Conservation (phyloP, 2,329 filamentous ascomycete genomes). For the Fusarium albosuccineum region DNA sequence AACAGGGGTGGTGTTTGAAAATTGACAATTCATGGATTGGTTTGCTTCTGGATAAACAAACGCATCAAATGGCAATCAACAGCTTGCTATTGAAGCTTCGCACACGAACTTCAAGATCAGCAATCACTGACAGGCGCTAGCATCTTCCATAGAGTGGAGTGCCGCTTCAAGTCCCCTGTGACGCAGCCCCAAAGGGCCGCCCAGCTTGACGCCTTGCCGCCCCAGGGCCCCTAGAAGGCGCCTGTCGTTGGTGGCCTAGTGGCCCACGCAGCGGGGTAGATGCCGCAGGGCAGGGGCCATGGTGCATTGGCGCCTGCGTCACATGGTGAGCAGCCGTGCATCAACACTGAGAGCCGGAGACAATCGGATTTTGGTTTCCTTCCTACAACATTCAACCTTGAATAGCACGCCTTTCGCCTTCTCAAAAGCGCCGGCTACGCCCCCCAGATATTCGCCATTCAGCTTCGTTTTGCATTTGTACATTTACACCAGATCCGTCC, state of each 20-base stretch:
- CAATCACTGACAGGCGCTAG: neutral
- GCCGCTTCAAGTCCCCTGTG: neutral
- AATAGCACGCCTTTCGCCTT: neutral
- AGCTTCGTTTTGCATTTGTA: neutral
- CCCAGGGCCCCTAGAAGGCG: conserved; percentile 14
- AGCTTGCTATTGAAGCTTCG: neutral
- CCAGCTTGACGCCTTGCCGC: conserved; percentile 16
- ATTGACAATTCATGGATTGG: conserved; percentile 37
- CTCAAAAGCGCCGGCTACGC: neutral
- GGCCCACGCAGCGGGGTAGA: conserved; percentile 33
- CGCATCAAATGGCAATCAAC: neutral
- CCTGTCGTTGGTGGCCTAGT: conserved; percentile 28
- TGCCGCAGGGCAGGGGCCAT: conserved; percentile 33
- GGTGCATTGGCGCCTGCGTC: conserved; percentile 27
- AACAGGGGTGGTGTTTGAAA: conserved; percentile 41
- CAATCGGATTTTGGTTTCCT: conserved; percentile 23
- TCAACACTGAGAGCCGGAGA: conserved; percentile 19
- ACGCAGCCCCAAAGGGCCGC: conserved; percentile 18
- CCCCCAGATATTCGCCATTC: neutral
- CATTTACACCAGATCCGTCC: conserved; percentile 10
- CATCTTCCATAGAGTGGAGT: neutral
- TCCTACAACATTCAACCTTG: conserved; percentile 22
- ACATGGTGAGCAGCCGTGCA: conserved; percentile 38
- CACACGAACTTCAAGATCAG: neutral
- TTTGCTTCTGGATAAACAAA: conserved; percentile 11